Conservation (phyloP, 768 basidiomycete genomes). For the Podaxis sp. region DNA sequence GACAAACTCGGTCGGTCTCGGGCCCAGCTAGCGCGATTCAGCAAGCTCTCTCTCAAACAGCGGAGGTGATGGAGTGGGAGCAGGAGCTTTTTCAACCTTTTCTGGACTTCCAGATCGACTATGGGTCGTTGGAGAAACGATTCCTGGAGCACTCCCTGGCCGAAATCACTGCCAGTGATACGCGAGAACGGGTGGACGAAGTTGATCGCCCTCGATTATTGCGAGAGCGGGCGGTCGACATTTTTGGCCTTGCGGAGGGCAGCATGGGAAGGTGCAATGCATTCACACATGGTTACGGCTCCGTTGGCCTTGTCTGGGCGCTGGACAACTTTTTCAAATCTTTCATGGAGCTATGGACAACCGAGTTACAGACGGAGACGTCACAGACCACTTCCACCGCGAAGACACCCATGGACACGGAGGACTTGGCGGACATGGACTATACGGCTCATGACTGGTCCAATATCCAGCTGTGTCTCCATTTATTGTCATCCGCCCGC, state of each 20-base stretch:
- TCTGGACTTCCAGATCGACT: slow-evolving; percentile 86
- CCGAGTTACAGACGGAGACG: slow-evolving; percentile 42
- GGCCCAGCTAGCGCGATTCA: slow-evolving; percentile 18
- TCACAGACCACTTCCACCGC: slow-evolving; percentile 26
- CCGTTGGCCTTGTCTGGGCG: slow-evolving; percentile 67
- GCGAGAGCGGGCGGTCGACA: slow-evolving; percentile 71
- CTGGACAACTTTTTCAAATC: slow-evolving; percentile 68
- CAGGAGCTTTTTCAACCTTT: slow-evolving; percentile 92
- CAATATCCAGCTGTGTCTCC: slow-evolving; percentile 77
- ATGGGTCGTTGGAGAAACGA: slow-evolving; percentile 72
- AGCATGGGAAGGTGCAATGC: slow-evolving; percentile 69
- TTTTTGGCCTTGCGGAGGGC: slow-evolving; percentile 78
- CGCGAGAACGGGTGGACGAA: slow-evolving; percentile 35
- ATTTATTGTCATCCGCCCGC: slow-evolving; percentile 79
- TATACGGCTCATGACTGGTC: slow-evolving; percentile 90
- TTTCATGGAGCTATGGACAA: slow-evolving; percentile 68
- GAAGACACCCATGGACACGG: slow-evolving; percentile 35
- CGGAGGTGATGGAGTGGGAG: slow-evolving; percentile 74
- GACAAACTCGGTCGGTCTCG: slow-evolving; percentile 30
- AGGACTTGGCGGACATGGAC: slow-evolving; percentile 78
- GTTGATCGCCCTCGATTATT: slow-evolving; percentile 61
- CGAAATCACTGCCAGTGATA: slow-evolving; percentile 42
- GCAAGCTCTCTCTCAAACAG: slow-evolving; percentile 21
- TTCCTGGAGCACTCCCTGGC: slow-evolving; percentile 59
- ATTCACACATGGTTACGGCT: slow-evolving; percentile 91